These are phyloP conservation scores for Ophiostoma novo-ulmi DNA, from an alignment of 2,329 filamentous ascomycete species.

Conservation along the genomic window DNA sequence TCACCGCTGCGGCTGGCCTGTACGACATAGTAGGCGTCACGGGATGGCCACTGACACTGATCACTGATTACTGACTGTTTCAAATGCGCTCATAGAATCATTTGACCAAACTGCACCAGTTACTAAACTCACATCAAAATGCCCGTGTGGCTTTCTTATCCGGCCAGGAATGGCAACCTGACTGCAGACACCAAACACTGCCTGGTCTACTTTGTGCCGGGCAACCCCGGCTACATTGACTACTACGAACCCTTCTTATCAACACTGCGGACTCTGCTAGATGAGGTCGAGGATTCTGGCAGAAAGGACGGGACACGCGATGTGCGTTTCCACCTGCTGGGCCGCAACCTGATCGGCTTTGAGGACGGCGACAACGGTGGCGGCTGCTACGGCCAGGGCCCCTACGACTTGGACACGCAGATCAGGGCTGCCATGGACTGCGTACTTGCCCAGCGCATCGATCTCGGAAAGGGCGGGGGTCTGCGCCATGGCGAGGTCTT, in stretches of 20 bases:
- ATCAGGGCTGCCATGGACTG: conserved; percentile 43
- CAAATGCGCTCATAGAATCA: background rate
- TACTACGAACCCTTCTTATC: conserved; percentile 67
- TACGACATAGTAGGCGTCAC: background rate
- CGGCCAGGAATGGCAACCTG: conserved; percentile 15
- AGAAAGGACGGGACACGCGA: conserved; percentile 19
- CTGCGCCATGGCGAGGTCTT: conserved; percentile 39
- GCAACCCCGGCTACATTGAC: conserved; percentile 69
- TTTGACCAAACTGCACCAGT: background rate
- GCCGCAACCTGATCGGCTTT: conserved; percentile 56
- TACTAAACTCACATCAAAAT: background rate
- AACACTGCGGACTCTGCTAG: conserved; percentile 50
- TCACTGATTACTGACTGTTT: background rate
- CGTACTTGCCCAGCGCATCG: conserved; percentile 33
- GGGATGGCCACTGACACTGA: background rate
- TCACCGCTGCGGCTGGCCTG: background rate
- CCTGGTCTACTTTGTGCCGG: conserved; percentile 68
- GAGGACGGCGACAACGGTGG: conserved; percentile 47
- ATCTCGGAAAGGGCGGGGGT: conserved; percentile 31
- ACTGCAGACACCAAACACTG: conserved; percentile 20
- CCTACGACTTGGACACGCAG: conserved; percentile 51
- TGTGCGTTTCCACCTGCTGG: conserved; percentile 50
- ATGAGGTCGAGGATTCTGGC: conserved; percentile 36
- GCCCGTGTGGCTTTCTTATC: conserved; percentile 26
- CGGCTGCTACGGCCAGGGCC: conserved; percentile 39